A percentile compares a stretch with the other conserved stretches of the same genome.
Conservation (phyloP, 495 filamentous ascomycete species). For the Xylaria longipes region DNA sequence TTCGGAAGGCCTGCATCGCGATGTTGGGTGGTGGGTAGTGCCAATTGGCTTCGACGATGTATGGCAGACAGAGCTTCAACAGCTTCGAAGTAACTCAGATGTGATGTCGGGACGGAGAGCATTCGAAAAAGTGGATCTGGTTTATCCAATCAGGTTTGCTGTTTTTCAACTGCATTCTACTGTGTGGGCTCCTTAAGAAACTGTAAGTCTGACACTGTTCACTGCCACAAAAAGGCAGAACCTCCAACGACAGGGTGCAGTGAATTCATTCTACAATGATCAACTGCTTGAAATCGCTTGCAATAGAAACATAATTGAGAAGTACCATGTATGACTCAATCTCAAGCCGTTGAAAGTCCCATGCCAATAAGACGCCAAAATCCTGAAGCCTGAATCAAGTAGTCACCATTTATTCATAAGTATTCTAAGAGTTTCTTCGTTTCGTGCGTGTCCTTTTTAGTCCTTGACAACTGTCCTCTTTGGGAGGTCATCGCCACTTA, state of each 20-base stretch:
- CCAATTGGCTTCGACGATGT: slow-evolving; percentile 36
- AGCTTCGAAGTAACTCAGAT: slow-evolving; percentile 21
- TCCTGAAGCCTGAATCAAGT: background rate
- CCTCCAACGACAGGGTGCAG: background rate
- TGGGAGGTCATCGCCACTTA: slow-evolving; percentile 34
- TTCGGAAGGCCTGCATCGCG: slow-evolving; percentile 55
- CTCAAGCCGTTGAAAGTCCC: background rate
- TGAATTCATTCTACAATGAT: slow-evolving; percentile 19
- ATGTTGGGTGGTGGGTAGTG: slow-evolving; percentile 30
- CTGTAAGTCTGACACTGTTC: background rate
- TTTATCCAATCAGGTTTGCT: slow-evolving; percentile 29
- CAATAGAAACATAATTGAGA: background rate
- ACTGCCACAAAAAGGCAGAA: background rate
- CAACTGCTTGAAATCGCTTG: background rate
- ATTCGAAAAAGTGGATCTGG: slow-evolving; percentile 26
- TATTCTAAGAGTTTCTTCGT: slow-evolving; percentile 24
- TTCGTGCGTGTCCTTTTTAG: slow-evolving; percentile 31
- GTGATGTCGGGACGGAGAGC: slow-evolving; percentile 33
- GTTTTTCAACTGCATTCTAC: slow-evolving; percentile 27
- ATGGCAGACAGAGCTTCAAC: slow-evolving; percentile 23
- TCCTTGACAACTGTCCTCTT: slow-evolving; percentile 44
- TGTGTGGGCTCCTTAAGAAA: slow-evolving; percentile 1
- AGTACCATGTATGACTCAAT: background rate
- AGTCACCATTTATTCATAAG: slow-evolving; percentile 1
- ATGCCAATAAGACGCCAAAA: background rate